Evolutionary conservation across 768 basidiomycete genomes (phyloP), one percentile per base, ranked within the genome.

Genomic region (Boletus fagicola): DNA sequence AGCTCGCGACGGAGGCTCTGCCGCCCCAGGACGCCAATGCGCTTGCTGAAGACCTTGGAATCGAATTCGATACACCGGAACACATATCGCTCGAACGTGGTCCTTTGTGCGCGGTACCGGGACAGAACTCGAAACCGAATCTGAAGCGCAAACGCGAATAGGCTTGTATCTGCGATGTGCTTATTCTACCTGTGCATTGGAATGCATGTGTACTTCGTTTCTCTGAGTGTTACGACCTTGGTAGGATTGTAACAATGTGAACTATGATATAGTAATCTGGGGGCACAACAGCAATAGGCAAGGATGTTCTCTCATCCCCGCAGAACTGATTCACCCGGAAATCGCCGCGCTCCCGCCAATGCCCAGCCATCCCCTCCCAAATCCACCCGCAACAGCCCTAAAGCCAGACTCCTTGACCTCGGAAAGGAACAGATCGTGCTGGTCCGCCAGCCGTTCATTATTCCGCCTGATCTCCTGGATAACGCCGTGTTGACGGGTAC

Each of bases 381-480:
- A 92, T 13, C 83, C 90, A 20, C 78, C 72, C 7, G 90, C 88
- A 24, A 92, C 78, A 13, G 86, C 85, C 58, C 79, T 77, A 65
- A 92, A 92, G 2, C 90, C 90, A 49, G 75, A 72, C 51, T 83
- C 83, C 66, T 83, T 82, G 36, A 92, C 90, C 61, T 92, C 88
- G 4, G 84, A 79, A 33, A 91, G 71, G 76, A 92, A 92, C 15
- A 90, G 65, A 20, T 91, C 89, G 62, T 92, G 90, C 60, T 92
- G 87, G 65, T 90, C 86, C 12, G 87, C 90, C 55, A 95, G 74
- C 57, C 83, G 79, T 62, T 90, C 91, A 61, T 98, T 98, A 66
- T 91, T 92, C 59, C 83, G 78, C 59, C 91, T 78, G 51, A 99
- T 91, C 70, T 98, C 95, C 31, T 91, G 86, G 45, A 98, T 88